Evolutionary conservation across 83 land plant species (phyloP).

Genomic region (Thuja plicata): DNA sequence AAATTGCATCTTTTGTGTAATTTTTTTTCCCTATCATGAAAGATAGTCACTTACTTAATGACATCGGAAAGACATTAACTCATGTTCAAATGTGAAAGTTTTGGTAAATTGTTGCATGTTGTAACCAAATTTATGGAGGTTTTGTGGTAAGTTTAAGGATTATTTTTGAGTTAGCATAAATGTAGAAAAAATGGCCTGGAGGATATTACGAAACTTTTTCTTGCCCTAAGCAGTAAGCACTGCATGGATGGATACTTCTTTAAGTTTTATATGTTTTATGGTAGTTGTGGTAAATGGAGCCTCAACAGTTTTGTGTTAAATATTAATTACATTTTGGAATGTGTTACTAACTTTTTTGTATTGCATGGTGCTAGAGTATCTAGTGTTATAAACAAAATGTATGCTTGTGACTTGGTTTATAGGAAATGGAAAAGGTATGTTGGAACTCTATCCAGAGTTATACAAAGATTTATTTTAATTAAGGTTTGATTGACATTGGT

Average conservation of each 20-base stretch:
- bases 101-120: not conserved
- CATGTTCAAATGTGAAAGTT: not conserved
- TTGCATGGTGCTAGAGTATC: constrained; percentile 47
- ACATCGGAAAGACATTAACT: not conserved
- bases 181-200: not conserved
- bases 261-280: too few relatives aligned
- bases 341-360: not conserved
- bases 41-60: too few relatives aligned
- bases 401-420: too few relatives aligned
- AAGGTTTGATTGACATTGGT: too few relatives aligned
- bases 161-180: not conserved
- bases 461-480: too few relatives aligned
- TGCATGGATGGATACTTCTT: not conserved
- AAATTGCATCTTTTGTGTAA: too few relatives aligned
- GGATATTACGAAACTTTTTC: not conserved
- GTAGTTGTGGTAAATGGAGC: too few relatives aligned
- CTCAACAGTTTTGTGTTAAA: too few relatives aligned
- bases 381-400: constrained; percentile 77
- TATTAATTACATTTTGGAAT: not conserved
- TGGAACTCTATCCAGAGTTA: too few relatives aligned
- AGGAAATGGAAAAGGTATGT: too few relatives aligned
- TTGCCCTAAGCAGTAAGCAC: not conserved
- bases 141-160: not conserved
- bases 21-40: too few relatives aligned
- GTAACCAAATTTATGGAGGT: not conserved